Conservation (phyloP, 345 rosid species). For the Populus tremula region DNA sequence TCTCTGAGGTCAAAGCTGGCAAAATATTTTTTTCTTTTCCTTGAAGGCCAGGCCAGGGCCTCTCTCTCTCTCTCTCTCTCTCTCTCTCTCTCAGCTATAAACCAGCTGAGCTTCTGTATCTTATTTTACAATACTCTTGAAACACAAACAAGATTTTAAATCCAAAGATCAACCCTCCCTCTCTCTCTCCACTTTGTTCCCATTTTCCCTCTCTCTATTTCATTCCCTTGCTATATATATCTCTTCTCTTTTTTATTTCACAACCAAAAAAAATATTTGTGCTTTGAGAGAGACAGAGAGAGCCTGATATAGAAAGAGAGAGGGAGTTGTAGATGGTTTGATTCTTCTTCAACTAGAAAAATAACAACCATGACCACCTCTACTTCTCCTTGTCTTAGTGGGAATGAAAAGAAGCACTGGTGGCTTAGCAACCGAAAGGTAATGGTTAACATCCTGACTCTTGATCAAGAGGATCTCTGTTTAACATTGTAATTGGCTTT, state of each 20-base stretch:
- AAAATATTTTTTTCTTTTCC: slow-evolving; percentile 8
- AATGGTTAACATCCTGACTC: background rate
- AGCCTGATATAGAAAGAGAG: background rate
- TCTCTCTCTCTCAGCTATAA: slow-evolving; percentile 11
- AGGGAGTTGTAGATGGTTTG: slow-evolving; percentile 23
- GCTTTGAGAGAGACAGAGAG: slow-evolving; percentile 12
- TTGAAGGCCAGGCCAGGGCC: background rate
- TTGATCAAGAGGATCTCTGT: no score
- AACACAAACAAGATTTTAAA: background rate
- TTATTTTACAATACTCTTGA: background rate
- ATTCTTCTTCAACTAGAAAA: slow-evolving; percentile 20
- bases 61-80: background rate
- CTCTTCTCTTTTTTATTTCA: slow-evolving; percentile 8
- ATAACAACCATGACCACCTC: slow-evolving; percentile 42
- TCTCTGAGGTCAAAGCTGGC: slow-evolving; percentile 88
- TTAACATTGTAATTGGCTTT: background rate
- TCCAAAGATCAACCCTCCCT: slow-evolving; percentile 9
- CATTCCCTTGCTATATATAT: slow-evolving; percentile 25
- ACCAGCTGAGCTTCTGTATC: background rate
- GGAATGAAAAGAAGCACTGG: slow-evolving; percentile 66
- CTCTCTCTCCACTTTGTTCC: slow-evolving; percentile 20
- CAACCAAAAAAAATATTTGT: slow-evolving; percentile 27
- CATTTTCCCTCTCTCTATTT: slow-evolving; percentile 25
- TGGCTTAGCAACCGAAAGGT: slow-evolving; percentile 92
- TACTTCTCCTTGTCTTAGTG: slow-evolving; percentile 34